These are phyloP conservation scores for Candida odintsovae DNA, from an alignment of 805 yeast species.

Conservation along the genomic window DNA sequence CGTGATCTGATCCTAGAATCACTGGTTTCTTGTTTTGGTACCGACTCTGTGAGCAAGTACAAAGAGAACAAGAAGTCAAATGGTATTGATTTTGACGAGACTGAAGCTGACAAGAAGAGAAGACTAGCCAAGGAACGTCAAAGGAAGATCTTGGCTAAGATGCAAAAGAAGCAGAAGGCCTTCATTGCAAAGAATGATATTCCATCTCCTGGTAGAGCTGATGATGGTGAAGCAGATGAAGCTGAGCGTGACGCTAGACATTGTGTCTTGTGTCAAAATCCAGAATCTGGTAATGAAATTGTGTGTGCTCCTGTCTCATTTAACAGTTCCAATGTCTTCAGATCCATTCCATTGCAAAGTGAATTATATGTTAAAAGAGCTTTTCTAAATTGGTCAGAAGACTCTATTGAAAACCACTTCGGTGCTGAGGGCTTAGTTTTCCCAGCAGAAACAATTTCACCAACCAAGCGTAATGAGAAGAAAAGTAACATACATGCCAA, in stretches of 20 bases:
- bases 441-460: slow-evolving; percentile 4
- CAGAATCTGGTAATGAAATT: slow-evolving; percentile 36
- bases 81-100: slow-evolving; percentile 37
- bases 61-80: slow-evolving; percentile 39
- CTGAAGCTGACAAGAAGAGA: slow-evolving; percentile 49
- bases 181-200: slow-evolving; percentile 53
- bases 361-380: slow-evolving; percentile 8
- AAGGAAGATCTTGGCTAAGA: slow-evolving; percentile 53
- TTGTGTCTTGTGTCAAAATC: slow-evolving; percentile 59
- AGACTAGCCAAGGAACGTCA: slow-evolving; percentile 58
- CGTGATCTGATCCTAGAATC: slow-evolving; percentile 42
- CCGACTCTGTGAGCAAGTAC: slow-evolving; percentile 42
- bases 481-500: slow-evolving; percentile 4
- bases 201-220: slow-evolving; percentile 30
- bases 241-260: slow-evolving; percentile 26
- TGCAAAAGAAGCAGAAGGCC: slow-evolving; percentile 67
- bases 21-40: slow-evolving; percentile 53
- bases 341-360: slow-evolving; percentile 14
- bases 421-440: slow-evolving; percentile 25
- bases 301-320: slow-evolving; percentile 57
- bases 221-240: slow-evolving; percentile 26
- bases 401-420: slow-evolving; percentile 15
- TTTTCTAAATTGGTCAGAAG: slow-evolving; percentile 19
- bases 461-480: background rate
- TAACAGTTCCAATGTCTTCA: slow-evolving; percentile 28